These are phyloP conservation scores for Pueraria montana DNA, from an alignment of 306 rosid genomes.

Conservation along the genomic window DNA sequence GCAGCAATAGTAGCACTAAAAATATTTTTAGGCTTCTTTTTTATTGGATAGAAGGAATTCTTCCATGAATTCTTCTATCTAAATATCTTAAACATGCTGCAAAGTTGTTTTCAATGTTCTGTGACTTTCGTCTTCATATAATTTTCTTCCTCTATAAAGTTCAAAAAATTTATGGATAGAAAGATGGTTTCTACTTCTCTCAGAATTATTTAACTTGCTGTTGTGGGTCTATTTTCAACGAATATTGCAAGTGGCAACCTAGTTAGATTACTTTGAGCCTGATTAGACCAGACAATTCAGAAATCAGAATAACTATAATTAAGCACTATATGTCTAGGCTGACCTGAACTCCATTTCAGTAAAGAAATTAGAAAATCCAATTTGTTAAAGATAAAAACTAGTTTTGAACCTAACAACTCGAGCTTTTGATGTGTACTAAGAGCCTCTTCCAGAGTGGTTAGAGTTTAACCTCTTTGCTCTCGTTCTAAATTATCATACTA, in stretches of 20 bases:
- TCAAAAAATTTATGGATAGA: not conserved
- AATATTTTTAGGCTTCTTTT: not conserved
- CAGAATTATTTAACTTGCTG: not conserved
- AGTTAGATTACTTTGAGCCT: not conserved
- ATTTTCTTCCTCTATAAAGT: not conserved
- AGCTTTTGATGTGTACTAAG: not conserved
- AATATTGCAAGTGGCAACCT: not conserved
- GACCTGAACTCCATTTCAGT: not conserved
- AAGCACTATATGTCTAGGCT: not conserved
- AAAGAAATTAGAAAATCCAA: not conserved
- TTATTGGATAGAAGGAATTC: slow-evolving; percentile 13
- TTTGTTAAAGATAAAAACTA: not conserved
- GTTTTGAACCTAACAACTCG: not conserved
- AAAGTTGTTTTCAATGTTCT: not conserved
- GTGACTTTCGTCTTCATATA: not conserved
- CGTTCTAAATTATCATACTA: not conserved
- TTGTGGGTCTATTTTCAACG: no score
- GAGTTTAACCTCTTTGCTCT: not conserved
- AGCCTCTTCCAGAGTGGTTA: not conserved
- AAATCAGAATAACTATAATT: not conserved
- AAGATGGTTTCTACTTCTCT: not conserved
- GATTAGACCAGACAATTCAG: not conserved
- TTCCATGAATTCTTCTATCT: slow-evolving; percentile 17
- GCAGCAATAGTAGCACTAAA: slow-evolving; percentile 24
- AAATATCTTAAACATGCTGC: not conserved